Percentiles rank a stretch among this genome's conserved stretches.
phyloP scores from a whole-genome alignment of 805 yeast species.

The Candida corydali region DNA sequence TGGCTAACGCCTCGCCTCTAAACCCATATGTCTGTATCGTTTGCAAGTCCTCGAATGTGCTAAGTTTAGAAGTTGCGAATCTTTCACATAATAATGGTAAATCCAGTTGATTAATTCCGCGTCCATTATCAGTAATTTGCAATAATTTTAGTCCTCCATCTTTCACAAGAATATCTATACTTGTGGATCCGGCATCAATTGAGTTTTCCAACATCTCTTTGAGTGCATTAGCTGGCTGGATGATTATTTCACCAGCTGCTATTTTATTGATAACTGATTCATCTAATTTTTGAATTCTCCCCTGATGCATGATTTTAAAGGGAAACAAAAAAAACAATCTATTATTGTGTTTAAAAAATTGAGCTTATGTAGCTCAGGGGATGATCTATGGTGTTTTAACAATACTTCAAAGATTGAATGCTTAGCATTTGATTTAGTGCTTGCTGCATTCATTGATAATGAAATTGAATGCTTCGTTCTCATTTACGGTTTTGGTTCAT shows the following conservation, averaged over 20 bases:
- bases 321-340: too few relatives aligned
- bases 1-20: conserved; percentile 94
- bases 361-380: too few relatives aligned
- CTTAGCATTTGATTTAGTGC: too few relatives aligned
- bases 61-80: conserved; percentile 85
- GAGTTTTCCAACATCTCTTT: conserved; percentile 92
- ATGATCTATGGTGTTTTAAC: too few relatives aligned
- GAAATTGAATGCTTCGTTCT: too few relatives aligned
- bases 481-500: too few relatives aligned
- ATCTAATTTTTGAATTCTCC: conserved; percentile 42
- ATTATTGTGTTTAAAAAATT: too few relatives aligned
- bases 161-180: conserved; percentile 74
- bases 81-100: conserved; percentile 79
- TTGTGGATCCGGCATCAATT: conserved; percentile 76
- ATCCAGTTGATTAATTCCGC: conserved; percentile 73
- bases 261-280: conserved; percentile 76
- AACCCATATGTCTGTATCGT: conserved; percentile 82
- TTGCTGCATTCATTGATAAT: too few relatives aligned
- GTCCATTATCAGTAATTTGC: conserved; percentile 87
- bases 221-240: conserved; percentile 90
- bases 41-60: conserved; percentile 68
- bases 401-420: too few relatives aligned
- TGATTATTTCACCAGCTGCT: conserved; percentile 96
- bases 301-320: not conserved
- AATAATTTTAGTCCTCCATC: conserved; percentile 89